A percentile compares a stretch with the other conserved stretches of the same genome.
Conservation (phyloP, 169 alveolate genomes). For the Pseudocohnilembus persalinus region DNA sequence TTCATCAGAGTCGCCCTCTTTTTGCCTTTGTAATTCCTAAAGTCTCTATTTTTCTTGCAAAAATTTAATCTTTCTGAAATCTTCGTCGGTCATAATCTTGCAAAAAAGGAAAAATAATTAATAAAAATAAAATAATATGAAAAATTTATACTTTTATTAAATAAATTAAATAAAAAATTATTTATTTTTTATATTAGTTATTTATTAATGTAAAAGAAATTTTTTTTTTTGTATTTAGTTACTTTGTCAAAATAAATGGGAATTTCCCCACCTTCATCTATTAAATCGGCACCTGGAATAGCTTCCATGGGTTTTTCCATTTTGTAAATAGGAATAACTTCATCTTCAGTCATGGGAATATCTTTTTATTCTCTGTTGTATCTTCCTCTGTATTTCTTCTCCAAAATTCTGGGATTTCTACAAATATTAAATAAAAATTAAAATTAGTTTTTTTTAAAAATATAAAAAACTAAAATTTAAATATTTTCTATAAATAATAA, state of each 20-base stretch:
- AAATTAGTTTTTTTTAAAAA: no score
- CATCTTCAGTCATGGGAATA: conserved; percentile 15
- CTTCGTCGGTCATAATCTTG: conserved; percentile 42
- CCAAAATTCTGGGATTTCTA: conserved; percentile 38
- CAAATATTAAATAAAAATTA: no score
- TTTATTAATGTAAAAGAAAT: no score
- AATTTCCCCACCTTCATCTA: conserved; percentile 21
- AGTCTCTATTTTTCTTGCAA: conserved; percentile 15
- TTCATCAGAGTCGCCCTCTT: conserved; percentile 4
- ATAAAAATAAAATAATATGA: no score
- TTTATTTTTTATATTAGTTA: no score
- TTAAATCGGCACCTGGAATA: conserved; percentile 17
- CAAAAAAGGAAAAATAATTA: no score
- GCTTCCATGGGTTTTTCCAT: not conserved
- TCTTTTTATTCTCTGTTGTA: conserved; percentile 16
- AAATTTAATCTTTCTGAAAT: conserved; percentile 43
- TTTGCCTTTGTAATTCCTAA: not conserved
- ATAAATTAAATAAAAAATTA: no score
- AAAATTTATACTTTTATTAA: no score
- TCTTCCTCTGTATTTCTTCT: conserved; percentile 39
- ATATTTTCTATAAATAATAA: no score
- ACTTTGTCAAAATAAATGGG: conserved; percentile 35
- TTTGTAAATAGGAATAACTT: not conserved
- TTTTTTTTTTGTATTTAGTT: no score
- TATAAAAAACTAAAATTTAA: no score